Evolutionary conservation across 129 eudicot genomes (phyloP), one percentile per base, ranked within the genome.

Genomic region (Oenanthe sinensis): DNA sequence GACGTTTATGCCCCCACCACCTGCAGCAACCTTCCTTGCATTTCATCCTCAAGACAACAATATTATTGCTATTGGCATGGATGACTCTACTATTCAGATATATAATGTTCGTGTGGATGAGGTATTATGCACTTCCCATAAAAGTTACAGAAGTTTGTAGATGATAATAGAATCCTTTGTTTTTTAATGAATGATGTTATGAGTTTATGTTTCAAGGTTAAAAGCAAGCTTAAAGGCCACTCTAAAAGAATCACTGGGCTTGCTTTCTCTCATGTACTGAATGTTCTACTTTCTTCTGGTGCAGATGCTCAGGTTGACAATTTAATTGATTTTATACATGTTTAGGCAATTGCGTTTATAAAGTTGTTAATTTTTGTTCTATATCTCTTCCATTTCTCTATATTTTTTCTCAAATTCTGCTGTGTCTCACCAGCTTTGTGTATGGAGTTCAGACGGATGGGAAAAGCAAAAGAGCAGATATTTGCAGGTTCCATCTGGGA

Each of bases 201-300:
- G 42, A 37, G 9, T 72, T 74, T 14, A 46, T 74, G 40, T 68
- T 26, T 83, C 74, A 76, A 93, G 98, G 93, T 93, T 69, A 90
- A 91, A 91, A 93, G 97, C 86, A 93, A 91, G 85, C 94, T 93
- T 60, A 89, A 93, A 84, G 97, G 98, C 3, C 98, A 93, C 85
- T 82, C 92, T 16, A 93, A 93, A 70, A 93, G 93, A 84, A 89
- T 93, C 30, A 93, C 97, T 44, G 98, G 98, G 67, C 92, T 93
- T 80, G 98, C 98, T 36, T 93, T 93, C 82, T 93, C 98, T 68
- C 85, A 87, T 78, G 88, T 84, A 74, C 85, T 89, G 50, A 91
- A 91, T 58, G 94, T 89, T 75, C 85, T 93, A 40, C 92, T 93
- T 79, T 93, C 98, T 75, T 89, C 97, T 3, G 98, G 98, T 65